These are phyloP conservation scores for Russula brevipes DNA, from an alignment of 768 basidiomycete species.

Conservation along the genomic window DNA sequence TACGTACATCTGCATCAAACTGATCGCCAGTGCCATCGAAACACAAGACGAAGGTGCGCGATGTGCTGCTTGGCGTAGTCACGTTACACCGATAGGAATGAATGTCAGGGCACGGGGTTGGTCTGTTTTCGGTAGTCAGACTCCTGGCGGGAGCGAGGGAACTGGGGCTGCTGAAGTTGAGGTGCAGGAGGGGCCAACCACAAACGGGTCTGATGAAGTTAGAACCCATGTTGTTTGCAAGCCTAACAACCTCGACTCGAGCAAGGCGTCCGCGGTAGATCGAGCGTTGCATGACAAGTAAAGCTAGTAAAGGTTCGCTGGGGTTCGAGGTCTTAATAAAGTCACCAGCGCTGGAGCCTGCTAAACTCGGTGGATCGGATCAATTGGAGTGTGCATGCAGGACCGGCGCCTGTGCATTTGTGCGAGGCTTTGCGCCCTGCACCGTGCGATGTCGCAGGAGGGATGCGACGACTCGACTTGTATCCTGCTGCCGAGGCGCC, in stretches of 20 bases:
- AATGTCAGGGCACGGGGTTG: background rate
- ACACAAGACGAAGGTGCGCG: conserved; percentile 58
- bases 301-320: background rate
- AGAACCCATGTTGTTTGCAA: background rate
- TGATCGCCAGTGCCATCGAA: conserved; percentile 64
- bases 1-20: conserved; percentile 56
- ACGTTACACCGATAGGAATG: background rate
- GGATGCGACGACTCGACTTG: too few relatives aligned
- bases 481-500: too few relatives aligned
- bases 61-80: conserved; percentile 15
- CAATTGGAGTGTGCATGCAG: background rate
- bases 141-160: background rate
- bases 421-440: background rate
- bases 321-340: background rate
- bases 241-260: background rate
- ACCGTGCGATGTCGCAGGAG: background rate
- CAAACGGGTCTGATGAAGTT: background rate
- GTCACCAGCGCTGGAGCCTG: background rate
- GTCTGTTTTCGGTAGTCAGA: background rate
- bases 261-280: background rate
- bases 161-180: background rate
- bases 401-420: background rate
- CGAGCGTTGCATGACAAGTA: background rate
- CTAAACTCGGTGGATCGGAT: background rate
- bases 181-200: too few relatives aligned